Percentiles rank a stretch among this genome's conserved stretches.
These are phyloP conservation scores for Trichoderma harzianum DNA, from an alignment of 2,329 filamentous ascomycete species.

Conservation along the genomic window DNA sequence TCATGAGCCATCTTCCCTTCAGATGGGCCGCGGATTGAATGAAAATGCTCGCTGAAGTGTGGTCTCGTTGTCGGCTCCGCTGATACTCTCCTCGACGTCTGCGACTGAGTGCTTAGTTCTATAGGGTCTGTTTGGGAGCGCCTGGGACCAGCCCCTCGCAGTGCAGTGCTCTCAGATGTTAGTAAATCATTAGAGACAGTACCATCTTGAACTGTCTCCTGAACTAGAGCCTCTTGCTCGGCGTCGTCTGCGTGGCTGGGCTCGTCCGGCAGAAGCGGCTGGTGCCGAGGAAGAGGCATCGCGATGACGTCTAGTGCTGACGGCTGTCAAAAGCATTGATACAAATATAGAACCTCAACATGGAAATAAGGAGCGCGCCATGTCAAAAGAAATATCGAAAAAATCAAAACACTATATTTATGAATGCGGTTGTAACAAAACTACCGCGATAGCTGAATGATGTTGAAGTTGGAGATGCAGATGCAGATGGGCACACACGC, in stretches of 20 bases:
- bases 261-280: neutral
- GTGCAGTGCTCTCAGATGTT: neutral
- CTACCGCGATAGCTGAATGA: neutral
- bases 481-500: neutral
- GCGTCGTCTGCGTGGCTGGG: neutral
- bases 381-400: neutral
- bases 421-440: neutral
- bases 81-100: neutral
- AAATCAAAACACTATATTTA: neutral
- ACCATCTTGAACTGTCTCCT: neutral
- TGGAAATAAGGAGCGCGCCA: neutral
- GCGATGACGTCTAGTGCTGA: constrained; percentile 7
- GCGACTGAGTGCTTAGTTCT: neutral
- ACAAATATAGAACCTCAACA: neutral
- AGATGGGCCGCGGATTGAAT: neutral
- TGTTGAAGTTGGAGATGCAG: neutral
- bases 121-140: constrained; percentile 18
- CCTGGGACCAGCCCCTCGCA: neutral
- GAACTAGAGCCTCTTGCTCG: neutral
- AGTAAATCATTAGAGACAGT: neutral
- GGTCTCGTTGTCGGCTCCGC: neutral
- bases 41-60: neutral
- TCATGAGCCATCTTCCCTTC: constrained; percentile 1
- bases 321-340: neutral
- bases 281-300: neutral